phyloP scores from a whole-genome alignment of 352 stramenopile genomes.

The Phytopythium kandeliae region DNA sequence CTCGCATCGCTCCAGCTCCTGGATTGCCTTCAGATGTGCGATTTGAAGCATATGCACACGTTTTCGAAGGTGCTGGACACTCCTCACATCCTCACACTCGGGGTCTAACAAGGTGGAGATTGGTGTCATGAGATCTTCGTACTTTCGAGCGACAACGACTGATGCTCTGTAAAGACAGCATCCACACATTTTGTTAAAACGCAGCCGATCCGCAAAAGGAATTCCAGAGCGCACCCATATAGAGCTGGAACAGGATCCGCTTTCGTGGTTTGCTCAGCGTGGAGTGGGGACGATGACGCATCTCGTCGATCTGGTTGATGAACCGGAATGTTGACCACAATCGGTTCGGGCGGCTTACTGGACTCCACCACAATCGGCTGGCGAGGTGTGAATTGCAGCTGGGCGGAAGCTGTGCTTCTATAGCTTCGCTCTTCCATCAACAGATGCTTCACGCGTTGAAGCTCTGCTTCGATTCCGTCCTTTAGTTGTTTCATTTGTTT shows the following conservation, averaged over 20 bases:
- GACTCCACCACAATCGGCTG: conserved; percentile 1
- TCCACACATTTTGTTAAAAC: too few relatives aligned
- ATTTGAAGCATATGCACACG: conserved; percentile 87
- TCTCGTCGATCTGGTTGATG: conserved; percentile 41
- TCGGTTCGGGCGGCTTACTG: conserved; percentile 10
- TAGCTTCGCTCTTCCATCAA: conserved; percentile 66
- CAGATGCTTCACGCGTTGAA: conserved; percentile 49
- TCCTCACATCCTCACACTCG: conserved; percentile 17
- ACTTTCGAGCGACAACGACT: conserved; percentile 26
- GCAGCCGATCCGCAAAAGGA: too few relatives aligned
- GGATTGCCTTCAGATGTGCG: conserved; percentile 84
- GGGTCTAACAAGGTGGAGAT: conserved; percentile 17
- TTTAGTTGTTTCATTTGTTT: conserved; percentile 79
- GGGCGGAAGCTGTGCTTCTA: conserved; percentile 21
- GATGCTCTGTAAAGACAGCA: conserved; percentile 13
- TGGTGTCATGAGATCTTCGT: conserved; percentile 16
- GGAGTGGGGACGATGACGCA: conserved; percentile 56
- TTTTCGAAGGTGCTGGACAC: conserved; percentile 59
- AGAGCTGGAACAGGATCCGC: conserved; percentile 2
- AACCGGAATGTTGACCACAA: conserved; percentile 8
- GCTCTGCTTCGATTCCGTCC: conserved; percentile 56
- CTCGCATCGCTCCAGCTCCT: conserved; percentile 90
- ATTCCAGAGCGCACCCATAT: conserved; percentile 14
- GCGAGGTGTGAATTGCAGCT: conserved; percentile 12
- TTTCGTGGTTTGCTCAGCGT: conserved; percentile 11